Evolutionary conservation across 352 stramenopile species (phyloP), one percentile per base, ranked within the genome.

Genomic region (Phytophthora citrophthora): DNA sequence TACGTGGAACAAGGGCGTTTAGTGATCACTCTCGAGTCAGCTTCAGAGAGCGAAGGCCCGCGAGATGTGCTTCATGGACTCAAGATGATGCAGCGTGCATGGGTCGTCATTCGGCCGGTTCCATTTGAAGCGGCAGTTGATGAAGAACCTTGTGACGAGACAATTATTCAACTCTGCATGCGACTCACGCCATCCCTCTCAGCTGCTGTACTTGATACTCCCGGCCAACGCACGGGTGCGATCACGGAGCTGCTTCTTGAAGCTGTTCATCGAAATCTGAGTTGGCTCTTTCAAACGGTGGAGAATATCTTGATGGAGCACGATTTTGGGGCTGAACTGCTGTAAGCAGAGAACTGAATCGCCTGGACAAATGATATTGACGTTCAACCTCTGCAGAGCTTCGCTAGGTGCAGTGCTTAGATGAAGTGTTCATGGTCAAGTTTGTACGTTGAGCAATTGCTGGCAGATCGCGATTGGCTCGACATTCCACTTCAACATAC

Each of bases 301-400:
- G 78, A 88, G 51, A 87, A 87, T 34, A 79, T 87, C 40, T 41
- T 87, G 15, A 79, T 87, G 64, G 76, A 79, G 52, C 56, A 77
- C 29, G 46, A 58, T 57, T 56, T 74, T 51, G 58, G 23, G 24
- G 5, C 45, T 9, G 8, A 40, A 11, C 9, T 39, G n/a, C 24
- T 62, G 15, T 64, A 26, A 59, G 15, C 2, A 16, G 4, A 10
- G 5, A 26, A 52, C 5, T 4, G 4, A 24, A 9, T 8, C 5
- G 23, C 13, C 24, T 11, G 13, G 4, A 24, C 16, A 8, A 23
- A 16, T 41, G 4, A 10, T 41, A 15, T 34, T 34, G 29, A 34
- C 29, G 29, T 13, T 34, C 5, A 32, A 32, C 4, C 26, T 29
- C 4, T 29, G 26, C 26, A 8, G 26, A 4, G 6, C 4, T 29